Evolutionary conservation across 176 grass and related monocot genomes (phyloP).

Genomic region (Triticum urartu): DNA sequence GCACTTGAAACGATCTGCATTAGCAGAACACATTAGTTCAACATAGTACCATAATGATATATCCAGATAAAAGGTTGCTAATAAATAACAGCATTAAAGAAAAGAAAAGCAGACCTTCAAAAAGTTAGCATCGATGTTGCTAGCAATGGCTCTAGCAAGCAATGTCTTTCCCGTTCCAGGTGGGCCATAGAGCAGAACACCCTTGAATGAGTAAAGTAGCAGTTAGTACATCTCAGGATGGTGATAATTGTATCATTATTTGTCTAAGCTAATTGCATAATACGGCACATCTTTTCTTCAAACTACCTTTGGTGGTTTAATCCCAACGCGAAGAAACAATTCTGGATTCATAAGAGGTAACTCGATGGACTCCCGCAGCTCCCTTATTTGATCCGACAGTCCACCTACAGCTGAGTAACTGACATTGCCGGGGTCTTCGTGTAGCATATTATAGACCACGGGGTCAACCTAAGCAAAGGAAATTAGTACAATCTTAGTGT

Average conservation of each 20-base stretch:
- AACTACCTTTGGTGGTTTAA: constrained; percentile 90
- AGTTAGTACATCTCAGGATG: constrained; percentile 5
- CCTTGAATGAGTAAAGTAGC: constrained; percentile 49
- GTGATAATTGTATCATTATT: not conserved
- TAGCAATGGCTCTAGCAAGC: constrained; percentile 92
- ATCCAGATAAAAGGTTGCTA: not conserved
- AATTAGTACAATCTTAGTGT: constrained; percentile 9
- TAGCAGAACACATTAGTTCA: constrained; percentile 15
- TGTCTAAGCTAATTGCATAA: not conserved
- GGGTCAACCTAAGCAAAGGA: constrained; percentile 69
- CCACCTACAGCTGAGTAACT: constrained; percentile 99
- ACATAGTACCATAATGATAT: not conserved
- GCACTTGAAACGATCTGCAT: constrained; percentile 88
- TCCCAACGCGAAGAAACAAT: constrained; percentile 84
- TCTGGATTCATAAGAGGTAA: constrained; percentile 96
- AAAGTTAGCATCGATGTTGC: constrained; percentile 97
- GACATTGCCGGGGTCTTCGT: constrained; percentile 94
- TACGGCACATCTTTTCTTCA: constrained; percentile 5
- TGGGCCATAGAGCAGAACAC: constrained; percentile 93
- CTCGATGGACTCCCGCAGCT: constrained; percentile 94
- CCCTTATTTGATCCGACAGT: constrained; percentile 88
- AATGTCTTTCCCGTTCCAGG: constrained; percentile 98
- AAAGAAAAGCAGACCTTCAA: constrained; percentile 57
- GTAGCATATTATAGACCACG: constrained; percentile 97
- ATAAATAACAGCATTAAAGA: not conserved